These are phyloP conservation scores for Oryza rufipogon DNA, from an alignment of 176 grass and related monocot species.

Conservation along the genomic window DNA sequence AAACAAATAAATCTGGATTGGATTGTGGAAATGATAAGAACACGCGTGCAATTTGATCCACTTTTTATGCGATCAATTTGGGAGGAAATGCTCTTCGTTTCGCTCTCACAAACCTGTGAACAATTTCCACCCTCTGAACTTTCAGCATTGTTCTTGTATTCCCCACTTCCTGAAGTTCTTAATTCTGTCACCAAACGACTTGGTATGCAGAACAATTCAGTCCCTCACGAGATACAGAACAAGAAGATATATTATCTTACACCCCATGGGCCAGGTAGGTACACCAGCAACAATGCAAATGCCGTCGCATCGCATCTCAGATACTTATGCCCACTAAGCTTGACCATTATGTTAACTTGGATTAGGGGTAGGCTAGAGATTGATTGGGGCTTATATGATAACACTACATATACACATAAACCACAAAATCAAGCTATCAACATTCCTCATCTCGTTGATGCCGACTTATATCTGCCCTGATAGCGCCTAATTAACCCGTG, in stretches of 20 bases:
- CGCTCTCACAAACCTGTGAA: neutral
- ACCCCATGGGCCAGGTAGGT: no score
- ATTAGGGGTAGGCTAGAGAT: neutral
- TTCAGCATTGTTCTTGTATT: neutral
- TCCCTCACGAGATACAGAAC: no score
- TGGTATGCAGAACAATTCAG: neutral
- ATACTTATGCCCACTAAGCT: neutral
- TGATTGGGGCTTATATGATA: neutral
- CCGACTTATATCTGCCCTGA: neutral
- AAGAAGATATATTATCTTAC: no score
- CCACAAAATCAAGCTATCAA: neutral
- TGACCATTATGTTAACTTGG: neutral
- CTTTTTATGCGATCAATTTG: constrained; percentile 12
- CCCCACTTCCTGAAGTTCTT: neutral
- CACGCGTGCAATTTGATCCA: neutral
- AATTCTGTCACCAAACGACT: neutral
- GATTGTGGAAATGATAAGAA: neutral
- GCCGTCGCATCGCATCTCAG: constrained; percentile 6
- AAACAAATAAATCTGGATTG: neutral
- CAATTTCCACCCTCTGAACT: constrained; percentile 9
- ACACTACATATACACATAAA: neutral
- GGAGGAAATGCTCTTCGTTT: constrained; percentile 12
- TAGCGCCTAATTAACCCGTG: neutral
- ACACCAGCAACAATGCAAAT: neutral
- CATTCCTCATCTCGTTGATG: neutral